Percentiles rank a stretch among this genome's conserved stretches.
Evolutionary conservation across 768 basidiomycete species (phyloP).

Genomic region (Rubroboletus pulcherrimus): DNA sequence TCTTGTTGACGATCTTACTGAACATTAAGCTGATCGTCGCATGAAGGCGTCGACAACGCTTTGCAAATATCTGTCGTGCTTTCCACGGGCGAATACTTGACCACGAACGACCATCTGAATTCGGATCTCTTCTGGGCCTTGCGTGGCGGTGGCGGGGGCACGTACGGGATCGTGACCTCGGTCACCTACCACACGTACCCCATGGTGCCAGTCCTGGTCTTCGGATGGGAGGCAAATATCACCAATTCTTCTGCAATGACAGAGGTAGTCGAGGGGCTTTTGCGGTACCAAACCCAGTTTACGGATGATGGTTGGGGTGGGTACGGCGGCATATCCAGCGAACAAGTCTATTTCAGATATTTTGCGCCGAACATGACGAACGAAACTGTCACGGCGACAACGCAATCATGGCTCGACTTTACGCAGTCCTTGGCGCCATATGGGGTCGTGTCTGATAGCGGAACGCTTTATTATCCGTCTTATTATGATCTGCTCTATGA

Average conservation of each 20-base stretch:
- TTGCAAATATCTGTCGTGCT: constrained; percentile 44
- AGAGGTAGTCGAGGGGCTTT: constrained; percentile 32
- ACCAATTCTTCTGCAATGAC: constrained; percentile 26
- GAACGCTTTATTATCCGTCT: constrained; percentile 16
- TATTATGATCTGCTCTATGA: constrained; percentile 25
- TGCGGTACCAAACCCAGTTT: constrained; percentile 33
- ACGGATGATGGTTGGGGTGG: constrained; percentile 47
- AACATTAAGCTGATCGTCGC: not conserved
- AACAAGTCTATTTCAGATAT: constrained; percentile 3
- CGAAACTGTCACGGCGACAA: constrained; percentile 32
- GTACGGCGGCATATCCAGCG: constrained; percentile 17
- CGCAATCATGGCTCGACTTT: constrained; percentile 31
- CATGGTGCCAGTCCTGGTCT: constrained; percentile 29
- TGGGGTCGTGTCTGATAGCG: constrained; percentile 26
- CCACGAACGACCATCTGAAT: constrained; percentile 39
- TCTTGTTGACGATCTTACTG: not conserved
- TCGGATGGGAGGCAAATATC: constrained; percentile 28
- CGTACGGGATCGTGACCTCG: constrained; percentile 44
- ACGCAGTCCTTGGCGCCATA: constrained; percentile 4
- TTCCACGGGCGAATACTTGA: constrained; percentile 38
- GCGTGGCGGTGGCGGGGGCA: constrained; percentile 48
- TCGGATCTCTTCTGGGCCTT: constrained; percentile 52
- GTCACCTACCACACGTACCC: constrained; percentile 45
- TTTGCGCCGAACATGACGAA: constrained; percentile 32
- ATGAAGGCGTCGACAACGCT: constrained; percentile 44